A percentile compares a stretch with the other conserved stretches of the same genome.
Evolutionary conservation across 192 early-diverging fungal genomes (phyloP).

Genomic region (Glomus cerebriforme): DNA sequence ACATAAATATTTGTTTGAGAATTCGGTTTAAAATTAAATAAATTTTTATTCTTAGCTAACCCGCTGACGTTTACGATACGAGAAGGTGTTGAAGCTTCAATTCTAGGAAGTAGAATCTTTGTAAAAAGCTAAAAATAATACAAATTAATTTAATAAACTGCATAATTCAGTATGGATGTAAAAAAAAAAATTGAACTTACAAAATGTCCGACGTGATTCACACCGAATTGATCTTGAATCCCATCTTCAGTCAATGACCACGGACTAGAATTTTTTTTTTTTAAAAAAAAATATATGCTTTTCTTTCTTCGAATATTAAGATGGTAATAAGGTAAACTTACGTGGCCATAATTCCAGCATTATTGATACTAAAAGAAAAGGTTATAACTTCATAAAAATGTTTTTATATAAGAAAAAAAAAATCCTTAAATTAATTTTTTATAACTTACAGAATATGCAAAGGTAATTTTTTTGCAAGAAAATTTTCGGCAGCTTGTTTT

Average conservation of each 20-base stretch:
- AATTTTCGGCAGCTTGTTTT: slow-evolving; percentile 35
- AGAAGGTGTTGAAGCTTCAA: slow-evolving; percentile 46
- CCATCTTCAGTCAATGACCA: slow-evolving; percentile 40
- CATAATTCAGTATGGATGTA: too few species aligned
- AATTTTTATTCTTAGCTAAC: too few species aligned
- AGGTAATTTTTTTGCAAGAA: slow-evolving; percentile 38
- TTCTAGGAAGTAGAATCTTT: slow-evolving; percentile 38
- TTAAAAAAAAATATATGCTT: not conserved
- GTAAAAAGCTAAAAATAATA: slow-evolving; percentile 27
- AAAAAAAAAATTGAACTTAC: not conserved
- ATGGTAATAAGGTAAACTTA: not conserved
- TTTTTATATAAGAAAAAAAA: too few species aligned
- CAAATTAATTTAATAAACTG: too few species aligned
- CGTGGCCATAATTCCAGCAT: slow-evolving; percentile 39
- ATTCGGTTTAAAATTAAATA: too few species aligned
- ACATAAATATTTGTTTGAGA: too few species aligned
- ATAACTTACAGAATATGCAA: slow-evolving; percentile 47
- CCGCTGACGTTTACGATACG: slow-evolving; percentile 55
- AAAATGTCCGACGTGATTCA: slow-evolving; percentile 51
- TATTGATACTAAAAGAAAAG: slow-evolving; percentile 36
- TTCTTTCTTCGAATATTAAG: too few species aligned
- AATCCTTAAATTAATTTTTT: too few species aligned
- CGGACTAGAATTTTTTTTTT: slow-evolving; percentile 13
- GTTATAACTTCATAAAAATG: too few species aligned
- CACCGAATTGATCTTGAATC: slow-evolving; percentile 48